Percentiles rank a stretch among this genome's conserved stretches.
Evolutionary conservation across 1,139 yeast species (phyloP).

Genomic region (Geotrichum phurueaensis): DNA sequence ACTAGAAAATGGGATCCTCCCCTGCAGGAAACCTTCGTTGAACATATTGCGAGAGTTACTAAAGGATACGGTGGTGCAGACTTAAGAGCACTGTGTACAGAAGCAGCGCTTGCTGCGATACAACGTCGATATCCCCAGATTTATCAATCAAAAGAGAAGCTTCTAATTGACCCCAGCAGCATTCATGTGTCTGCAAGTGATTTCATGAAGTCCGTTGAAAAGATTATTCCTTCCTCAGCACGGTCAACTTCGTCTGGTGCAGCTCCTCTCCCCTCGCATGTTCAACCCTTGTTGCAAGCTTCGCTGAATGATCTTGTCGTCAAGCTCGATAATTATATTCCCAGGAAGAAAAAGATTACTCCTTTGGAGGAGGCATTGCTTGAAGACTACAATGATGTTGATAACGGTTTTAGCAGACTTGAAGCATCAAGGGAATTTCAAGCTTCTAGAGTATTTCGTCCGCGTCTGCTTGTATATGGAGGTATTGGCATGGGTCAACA

Average conservation of each 20-base stretch:
- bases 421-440: constrained; percentile 51
- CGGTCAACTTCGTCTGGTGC: constrained; percentile 68
- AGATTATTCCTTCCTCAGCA: constrained; percentile 88
- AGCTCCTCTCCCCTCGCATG: constrained; percentile 69
- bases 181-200: constrained; percentile 80
- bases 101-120: constrained; percentile 86
- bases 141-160: constrained; percentile 67
- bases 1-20: constrained; percentile 87
- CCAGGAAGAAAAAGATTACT: constrained; percentile 53
- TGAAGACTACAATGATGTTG: constrained; percentile 52
- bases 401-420: constrained; percentile 66
- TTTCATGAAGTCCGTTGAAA: constrained; percentile 79
- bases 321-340: constrained; percentile 56
- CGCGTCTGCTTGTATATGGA: constrained; percentile 72
- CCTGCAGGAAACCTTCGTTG: constrained; percentile 50
- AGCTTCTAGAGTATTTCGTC: constrained; percentile 69
- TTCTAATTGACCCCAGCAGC: constrained; percentile 62
- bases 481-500: constrained; percentile 82
- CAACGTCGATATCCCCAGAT: constrained; percentile 94
- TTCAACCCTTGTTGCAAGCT: constrained; percentile 54
- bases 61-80: constrained; percentile 99
- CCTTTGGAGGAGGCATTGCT: constrained; percentile 67
- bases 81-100: constrained; percentile 87
- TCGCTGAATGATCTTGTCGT: constrained; percentile 45
- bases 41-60: constrained; percentile 69